Conservation (phyloP, 495 filamentous ascomycete species). For the Penicillium angulare region DNA sequence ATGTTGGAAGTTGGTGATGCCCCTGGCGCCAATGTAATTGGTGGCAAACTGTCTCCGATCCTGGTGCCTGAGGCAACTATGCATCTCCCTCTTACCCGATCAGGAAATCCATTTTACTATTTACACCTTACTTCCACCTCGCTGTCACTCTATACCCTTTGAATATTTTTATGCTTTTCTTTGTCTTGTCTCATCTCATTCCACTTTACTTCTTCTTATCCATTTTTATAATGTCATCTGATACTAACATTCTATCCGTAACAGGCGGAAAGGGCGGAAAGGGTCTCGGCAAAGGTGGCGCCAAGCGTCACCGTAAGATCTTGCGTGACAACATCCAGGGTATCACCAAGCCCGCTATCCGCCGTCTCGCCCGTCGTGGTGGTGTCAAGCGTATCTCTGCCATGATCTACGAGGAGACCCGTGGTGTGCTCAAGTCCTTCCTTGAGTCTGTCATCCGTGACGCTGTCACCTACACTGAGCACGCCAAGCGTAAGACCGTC, state of each 20-base stretch:
- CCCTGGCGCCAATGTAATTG: constrained; percentile 16
- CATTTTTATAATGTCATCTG: not conserved
- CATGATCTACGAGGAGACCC: constrained; percentile 71
- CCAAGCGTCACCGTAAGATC: constrained; percentile 99
- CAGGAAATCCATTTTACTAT: not conserved
- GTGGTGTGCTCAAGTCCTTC: constrained; percentile 66
- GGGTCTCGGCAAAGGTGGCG: constrained; percentile 84
- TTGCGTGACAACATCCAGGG: constrained; percentile 98
- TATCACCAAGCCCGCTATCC: constrained; percentile 72
- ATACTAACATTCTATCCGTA: constrained; percentile 22
- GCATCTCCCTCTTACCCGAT: constrained; percentile 5
- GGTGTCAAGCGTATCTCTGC: constrained; percentile 68
- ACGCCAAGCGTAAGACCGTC: constrained; percentile 97
- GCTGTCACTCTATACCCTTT: not conserved
- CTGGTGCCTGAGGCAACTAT: constrained; percentile 11
- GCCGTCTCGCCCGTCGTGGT: constrained; percentile 61
- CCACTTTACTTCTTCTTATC: not conserved
- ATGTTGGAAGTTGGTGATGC: constrained; percentile 19
- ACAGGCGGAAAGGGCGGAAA: constrained; percentile 90
- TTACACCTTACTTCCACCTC: not conserved
- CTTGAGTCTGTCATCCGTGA: constrained; percentile 75
- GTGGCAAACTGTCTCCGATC: not conserved
- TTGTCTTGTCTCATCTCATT: not conserved
- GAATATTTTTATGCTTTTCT: not conserved
- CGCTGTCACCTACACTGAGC: constrained; percentile 96